Evolutionary conservation across 495 filamentous ascomycete genomes (phyloP).

Genomic region (Neurospora cerealis): DNA sequence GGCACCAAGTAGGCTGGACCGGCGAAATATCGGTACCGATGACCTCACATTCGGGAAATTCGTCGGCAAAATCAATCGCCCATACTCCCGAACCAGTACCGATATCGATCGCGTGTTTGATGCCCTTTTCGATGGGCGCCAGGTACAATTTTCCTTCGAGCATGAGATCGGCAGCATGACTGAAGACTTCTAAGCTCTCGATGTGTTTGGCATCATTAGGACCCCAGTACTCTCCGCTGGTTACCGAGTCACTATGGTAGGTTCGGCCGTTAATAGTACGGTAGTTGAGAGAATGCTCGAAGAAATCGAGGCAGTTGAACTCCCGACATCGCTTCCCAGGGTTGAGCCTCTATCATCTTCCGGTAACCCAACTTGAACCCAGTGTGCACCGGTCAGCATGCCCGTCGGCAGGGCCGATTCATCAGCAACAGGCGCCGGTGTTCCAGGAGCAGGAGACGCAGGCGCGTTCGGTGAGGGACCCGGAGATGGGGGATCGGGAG

Average conservation of each 20-base stretch:
- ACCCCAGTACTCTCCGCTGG: not conserved
- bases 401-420: too few species aligned
- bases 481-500: too few species aligned
- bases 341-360: not conserved
- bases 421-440: too few species aligned
- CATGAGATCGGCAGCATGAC: not conserved
- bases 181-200: not conserved
- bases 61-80: conserved; percentile 20
- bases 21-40: conserved; percentile 44
- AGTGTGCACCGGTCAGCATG: not conserved
- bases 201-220: not conserved
- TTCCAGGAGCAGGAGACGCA: not conserved
- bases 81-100: conserved; percentile 17
- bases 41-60: conserved; percentile 16
- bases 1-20: conserved; percentile 44
- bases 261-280: conserved; percentile 27
- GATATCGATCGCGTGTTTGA: conserved; percentile 5
- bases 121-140: not conserved
- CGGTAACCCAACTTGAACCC: not conserved
- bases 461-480: too few species aligned
- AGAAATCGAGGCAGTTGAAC: conserved; percentile 31
- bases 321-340: not conserved
- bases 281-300: conserved; percentile 33
- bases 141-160: not conserved
- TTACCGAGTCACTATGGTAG: conserved; percentile 17